These are phyloP conservation scores for Pharnaceum exiguum DNA, from an alignment of 148 eudicot species.

Conservation along the genomic window DNA sequence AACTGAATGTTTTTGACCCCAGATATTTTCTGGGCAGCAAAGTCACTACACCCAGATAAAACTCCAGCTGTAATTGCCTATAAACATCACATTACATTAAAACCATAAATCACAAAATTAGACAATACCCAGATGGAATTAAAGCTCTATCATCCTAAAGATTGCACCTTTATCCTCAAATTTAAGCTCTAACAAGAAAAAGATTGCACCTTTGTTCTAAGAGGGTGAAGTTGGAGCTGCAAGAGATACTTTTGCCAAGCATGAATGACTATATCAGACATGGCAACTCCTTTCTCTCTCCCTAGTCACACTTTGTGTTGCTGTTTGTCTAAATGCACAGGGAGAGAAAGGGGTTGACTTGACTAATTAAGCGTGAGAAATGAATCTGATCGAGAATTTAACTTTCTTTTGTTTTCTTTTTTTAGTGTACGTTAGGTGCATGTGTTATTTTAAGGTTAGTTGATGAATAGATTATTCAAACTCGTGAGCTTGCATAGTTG, in stretches of 20 bases:
- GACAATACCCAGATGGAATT: conserved; percentile 17
- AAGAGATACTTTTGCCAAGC: conserved; percentile 49
- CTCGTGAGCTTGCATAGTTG: too few species aligned
- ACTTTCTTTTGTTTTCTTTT: too few species aligned
- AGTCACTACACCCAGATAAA: conserved; percentile 47
- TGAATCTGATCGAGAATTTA: too few species aligned
- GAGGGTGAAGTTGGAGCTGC: conserved; percentile 47
- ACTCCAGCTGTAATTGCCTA: conserved; percentile 60
- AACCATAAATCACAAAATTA: conserved; percentile 8
- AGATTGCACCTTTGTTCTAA: conserved; percentile 49
- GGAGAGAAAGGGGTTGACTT: neutral
- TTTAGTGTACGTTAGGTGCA: too few species aligned
- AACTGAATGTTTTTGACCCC: conserved; percentile 50
- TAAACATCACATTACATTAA: conserved; percentile 3
- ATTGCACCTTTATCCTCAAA: neutral
- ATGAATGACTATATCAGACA: conserved; percentile 46
- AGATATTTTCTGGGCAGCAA: conserved; percentile 59
- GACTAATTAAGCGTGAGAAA: neutral
- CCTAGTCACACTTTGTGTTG: neutral
- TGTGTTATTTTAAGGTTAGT: too few species aligned
- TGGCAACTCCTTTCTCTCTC: conserved; percentile 10
- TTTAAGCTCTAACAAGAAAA: neutral
- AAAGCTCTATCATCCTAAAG: too few species aligned
- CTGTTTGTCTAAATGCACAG: conserved; percentile 5
- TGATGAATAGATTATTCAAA: too few species aligned